phyloP scores from a whole-genome alignment of 1,284 basidiomycete species.

The Megacollybia platyphylla region DNA sequence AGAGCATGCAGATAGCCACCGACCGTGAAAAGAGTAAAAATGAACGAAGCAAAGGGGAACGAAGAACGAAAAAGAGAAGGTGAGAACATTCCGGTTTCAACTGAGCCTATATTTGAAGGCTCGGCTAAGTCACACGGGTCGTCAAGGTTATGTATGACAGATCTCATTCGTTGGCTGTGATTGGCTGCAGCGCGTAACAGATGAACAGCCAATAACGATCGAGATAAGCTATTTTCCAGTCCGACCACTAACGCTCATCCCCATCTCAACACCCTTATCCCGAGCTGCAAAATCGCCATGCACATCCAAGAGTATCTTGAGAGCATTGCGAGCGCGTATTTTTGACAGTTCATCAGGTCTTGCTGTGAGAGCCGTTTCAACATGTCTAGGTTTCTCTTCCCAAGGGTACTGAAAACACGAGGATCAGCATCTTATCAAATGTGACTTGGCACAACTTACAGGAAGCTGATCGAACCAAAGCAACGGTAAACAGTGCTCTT shows the following conservation, averaged over 20 bases:
- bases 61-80: slow-evolving; percentile 27
- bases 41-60: slow-evolving; percentile 17
- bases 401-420: slow-evolving; percentile 56
- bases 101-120: background rate
- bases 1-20: slow-evolving; percentile 8
- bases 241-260: background rate
- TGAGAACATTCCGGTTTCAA: slow-evolving; percentile 10
- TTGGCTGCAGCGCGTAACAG: slow-evolving; percentile 4
- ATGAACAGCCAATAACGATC: slow-evolving; percentile 8
- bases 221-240: slow-evolving; percentile 8
- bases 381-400: slow-evolving; percentile 47
- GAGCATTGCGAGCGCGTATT: slow-evolving; percentile 85
- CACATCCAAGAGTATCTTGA: slow-evolving; percentile 77
- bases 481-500: background rate
- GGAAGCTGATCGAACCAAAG: slow-evolving; percentile 8
- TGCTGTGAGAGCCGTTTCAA: slow-evolving; percentile 60
- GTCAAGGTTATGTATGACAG: too few relatives aligned
- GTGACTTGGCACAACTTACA: slow-evolving; percentile 8
- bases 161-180: background rate
- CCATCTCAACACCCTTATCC: slow-evolving; percentile 6
- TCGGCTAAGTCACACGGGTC: background rate
- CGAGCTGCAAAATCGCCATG: slow-evolving; percentile 70
- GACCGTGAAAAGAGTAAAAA: slow-evolving; percentile 26
- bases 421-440: slow-evolving; percentile 9
- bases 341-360: slow-evolving; percentile 75